Conservation (phyloP, 129 eudicot genomes). For the Erigeron canadensis region DNA sequence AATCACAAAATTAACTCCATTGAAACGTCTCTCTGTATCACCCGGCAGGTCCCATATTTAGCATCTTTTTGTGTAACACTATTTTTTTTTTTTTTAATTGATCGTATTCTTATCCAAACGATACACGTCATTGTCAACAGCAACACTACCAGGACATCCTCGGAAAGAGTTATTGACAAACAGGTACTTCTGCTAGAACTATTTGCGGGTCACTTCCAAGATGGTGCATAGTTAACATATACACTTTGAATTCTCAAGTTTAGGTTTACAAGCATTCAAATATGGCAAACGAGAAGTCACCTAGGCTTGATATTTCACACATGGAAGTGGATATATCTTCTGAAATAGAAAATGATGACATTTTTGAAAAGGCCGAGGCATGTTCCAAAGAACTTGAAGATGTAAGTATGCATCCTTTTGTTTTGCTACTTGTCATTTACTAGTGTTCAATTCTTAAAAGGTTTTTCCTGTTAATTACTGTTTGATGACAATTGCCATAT, state of each 20-base stretch:
- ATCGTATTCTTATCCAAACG: slow-evolving; percentile 2
- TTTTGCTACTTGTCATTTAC: neutral
- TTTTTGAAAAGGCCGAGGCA: slow-evolving; percentile 73
- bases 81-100: no score
- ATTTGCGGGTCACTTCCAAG: slow-evolving; percentile 8
- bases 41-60: slow-evolving; percentile 55
- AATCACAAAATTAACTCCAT: slow-evolving; percentile 35
- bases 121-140: slow-evolving; percentile 25
- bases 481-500: slow-evolving; percentile 4
- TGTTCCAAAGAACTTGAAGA: slow-evolving; percentile 75
- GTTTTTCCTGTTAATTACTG: neutral
- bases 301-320: slow-evolving; percentile 30
- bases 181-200: slow-evolving; percentile 37
- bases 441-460: neutral
- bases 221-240: neutral
- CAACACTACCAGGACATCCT: slow-evolving; percentile 39
- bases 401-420: slow-evolving; percentile 48
- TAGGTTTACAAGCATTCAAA: slow-evolving; percentile 40
- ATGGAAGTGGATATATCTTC: slow-evolving; percentile 38
- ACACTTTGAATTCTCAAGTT: slow-evolving; percentile 5
- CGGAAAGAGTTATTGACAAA: slow-evolving; percentile 34
- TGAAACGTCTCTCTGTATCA: slow-evolving; percentile 57
- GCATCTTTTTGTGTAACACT: neutral
- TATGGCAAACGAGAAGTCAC: slow-evolving; percentile 28
- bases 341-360: slow-evolving; percentile 41